Conservation (phyloP, 345 rosid species). For the Murraya paniculata region DNA sequence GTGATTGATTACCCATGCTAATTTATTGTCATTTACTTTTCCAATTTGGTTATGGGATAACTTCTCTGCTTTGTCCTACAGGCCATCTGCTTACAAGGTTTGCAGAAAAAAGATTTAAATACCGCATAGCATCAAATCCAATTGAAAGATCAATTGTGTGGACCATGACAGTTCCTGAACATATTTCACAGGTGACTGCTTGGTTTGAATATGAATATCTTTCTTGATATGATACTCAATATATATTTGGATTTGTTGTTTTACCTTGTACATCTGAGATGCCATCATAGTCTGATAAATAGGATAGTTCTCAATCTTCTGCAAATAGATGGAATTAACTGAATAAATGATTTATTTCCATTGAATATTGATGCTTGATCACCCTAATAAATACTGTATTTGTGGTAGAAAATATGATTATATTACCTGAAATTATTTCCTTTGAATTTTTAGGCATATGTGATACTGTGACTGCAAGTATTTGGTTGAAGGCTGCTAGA, state of each 20-base stretch:
- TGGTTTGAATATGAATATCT: conserved; percentile 6
- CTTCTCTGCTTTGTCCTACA: conserved; percentile 32
- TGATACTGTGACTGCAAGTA: neutral
- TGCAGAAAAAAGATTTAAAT: conserved; percentile 73
- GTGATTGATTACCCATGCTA: conserved; percentile 11
- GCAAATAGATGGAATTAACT: neutral
- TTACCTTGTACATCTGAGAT: neutral
- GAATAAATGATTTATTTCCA: neutral
- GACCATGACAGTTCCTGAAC: conserved; percentile 79
- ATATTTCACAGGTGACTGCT: conserved; percentile 57
- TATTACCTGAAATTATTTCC: neutral
- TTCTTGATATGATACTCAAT: neutral
- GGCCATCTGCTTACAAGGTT: conserved; percentile 85
- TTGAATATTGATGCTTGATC: neutral
- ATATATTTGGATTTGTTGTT: neutral
- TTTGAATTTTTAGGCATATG: neutral
- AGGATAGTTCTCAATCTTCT: neutral
- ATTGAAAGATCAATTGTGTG: conserved; percentile 84
- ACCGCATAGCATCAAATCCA: conserved; percentile 66
- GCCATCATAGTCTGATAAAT: neutral
- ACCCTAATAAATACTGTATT: neutral
- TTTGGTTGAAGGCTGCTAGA: neutral
- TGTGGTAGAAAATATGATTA: neutral
- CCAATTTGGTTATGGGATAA: conserved; percentile 17
- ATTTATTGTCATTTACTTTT: conserved; percentile 7